These are phyloP conservation scores for Corchorus olitorius DNA, from an alignment of 345 rosid genomes.

Conservation along the genomic window DNA sequence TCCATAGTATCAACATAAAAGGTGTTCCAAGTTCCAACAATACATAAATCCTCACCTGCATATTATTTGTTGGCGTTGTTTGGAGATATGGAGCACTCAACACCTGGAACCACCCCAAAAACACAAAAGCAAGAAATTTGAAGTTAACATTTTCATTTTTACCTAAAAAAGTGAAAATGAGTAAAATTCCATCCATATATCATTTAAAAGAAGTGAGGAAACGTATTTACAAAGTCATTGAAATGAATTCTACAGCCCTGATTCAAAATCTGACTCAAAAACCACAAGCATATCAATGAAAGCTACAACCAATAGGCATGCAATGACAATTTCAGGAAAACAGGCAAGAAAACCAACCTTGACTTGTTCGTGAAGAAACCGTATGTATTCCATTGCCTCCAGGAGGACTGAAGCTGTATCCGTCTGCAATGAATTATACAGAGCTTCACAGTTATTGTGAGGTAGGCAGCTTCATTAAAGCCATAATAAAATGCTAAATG, in stretches of 20 bases:
- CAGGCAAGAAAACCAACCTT: conserved; percentile 53
- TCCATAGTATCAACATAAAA: not conserved
- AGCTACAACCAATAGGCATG: conserved; percentile 3
- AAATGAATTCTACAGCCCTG: not conserved
- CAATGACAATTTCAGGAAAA: not conserved
- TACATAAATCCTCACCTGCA: conserved; percentile 49
- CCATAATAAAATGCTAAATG: not conserved
- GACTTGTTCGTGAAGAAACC: conserved; percentile 94
- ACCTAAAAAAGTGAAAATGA: not conserved
- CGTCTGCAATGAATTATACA: conserved; percentile 54
- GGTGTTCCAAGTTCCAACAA: not conserved
- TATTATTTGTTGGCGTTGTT: conserved; percentile 40
- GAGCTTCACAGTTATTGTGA: conserved; percentile 13
- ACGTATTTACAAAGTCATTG: not conserved
- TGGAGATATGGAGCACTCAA: conserved; percentile 96
- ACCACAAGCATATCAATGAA: not conserved
- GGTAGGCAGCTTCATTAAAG: conserved; percentile 2
- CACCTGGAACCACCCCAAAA: conserved; percentile 57
- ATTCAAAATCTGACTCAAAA: not conserved
- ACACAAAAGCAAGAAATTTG: conserved; percentile 4
- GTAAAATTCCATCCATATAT: not conserved
- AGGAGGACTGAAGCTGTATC: conserved; percentile 96
- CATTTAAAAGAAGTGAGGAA: not conserved
- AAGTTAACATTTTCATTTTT: conserved; percentile 13
- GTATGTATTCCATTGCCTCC: conserved; percentile 86